A percentile compares a stretch with the other conserved stretches of the same genome.
Conservation (phyloP, 2,329 filamentous ascomycete species). For the Dothistroma septosporum region DNA sequence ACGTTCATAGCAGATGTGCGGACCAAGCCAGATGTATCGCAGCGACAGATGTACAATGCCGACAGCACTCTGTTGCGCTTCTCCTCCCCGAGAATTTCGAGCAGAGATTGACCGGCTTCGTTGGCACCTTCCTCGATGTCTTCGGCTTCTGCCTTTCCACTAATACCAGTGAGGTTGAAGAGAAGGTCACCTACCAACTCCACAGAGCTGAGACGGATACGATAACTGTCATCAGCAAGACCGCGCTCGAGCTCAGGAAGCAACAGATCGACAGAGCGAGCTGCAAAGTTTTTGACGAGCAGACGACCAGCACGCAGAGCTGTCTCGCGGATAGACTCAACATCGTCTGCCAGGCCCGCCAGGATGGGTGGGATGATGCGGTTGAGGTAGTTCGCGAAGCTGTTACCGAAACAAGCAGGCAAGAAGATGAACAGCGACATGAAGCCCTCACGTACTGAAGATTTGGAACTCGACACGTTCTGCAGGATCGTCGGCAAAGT, state of each 20-base stretch:
- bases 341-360: constrained; percentile 87
- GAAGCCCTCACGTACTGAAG: constrained; percentile 92
- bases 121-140: constrained; percentile 76
- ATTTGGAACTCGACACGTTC: constrained; percentile 86
- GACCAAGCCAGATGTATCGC: constrained; percentile 89
- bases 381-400: constrained; percentile 91
- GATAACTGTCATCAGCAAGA: constrained; percentile 94
- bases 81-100: constrained; percentile 91
- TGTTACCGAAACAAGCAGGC: constrained; percentile 97
- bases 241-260: constrained; percentile 93
- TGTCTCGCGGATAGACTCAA: constrained; percentile 96
- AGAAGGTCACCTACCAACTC: constrained; percentile 94
- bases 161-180: constrained; percentile 96
- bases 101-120: constrained; percentile 87
- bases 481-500: constrained; percentile 93
- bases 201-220: constrained; percentile 96
- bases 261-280: constrained; percentile 87
- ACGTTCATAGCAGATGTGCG: constrained; percentile 85
- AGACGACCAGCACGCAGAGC: constrained; percentile 87
- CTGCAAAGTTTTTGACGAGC: constrained; percentile 96
- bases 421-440: constrained; percentile 99
- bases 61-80: constrained; percentile 96
- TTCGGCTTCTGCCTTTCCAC: constrained; percentile 68
- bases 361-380: constrained; percentile 95
- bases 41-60: constrained; percentile 95